These are phyloP conservation scores for Picea mariana DNA, from an alignment of 83 land plant species.

Conservation along the genomic window DNA sequence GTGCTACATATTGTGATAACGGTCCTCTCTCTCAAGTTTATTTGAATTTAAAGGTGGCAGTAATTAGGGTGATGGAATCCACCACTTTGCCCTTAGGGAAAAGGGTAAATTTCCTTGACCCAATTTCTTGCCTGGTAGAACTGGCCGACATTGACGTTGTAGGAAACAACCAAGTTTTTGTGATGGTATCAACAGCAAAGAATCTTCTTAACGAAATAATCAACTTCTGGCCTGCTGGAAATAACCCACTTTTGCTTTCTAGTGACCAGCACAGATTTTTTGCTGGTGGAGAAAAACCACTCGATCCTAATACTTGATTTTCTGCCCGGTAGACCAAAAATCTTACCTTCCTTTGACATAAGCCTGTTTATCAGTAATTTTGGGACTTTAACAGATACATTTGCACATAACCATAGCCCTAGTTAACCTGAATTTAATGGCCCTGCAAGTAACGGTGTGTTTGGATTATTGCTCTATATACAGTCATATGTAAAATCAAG, in stretches of 20 bases:
- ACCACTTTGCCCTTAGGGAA: neutral
- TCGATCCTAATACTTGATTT: neutral
- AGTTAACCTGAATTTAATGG: too few relatives aligned
- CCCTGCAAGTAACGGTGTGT: too few relatives aligned
- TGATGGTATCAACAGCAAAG: too few relatives aligned
- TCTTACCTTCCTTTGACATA: neutral
- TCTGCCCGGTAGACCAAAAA: neutral
- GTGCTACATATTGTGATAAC: too few relatives aligned
- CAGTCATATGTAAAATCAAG: too few relatives aligned
- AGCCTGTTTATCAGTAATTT: neutral
- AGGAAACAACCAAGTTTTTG: neutral
- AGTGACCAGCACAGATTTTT: neutral
- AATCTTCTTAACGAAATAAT: neutral
- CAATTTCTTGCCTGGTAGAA: neutral
- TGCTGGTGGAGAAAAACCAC: neutral
- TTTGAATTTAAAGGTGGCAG: neutral
- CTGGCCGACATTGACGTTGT: neutral
- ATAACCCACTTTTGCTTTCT: neutral
- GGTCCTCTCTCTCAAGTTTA: too few relatives aligned
- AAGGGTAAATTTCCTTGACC: constrained; percentile 2
- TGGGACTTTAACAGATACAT: too few relatives aligned
- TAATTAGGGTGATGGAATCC: neutral
- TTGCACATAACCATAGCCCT: too few relatives aligned
- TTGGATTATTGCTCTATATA: too few relatives aligned
- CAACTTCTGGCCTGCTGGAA: neutral